Percentiles rank a stretch among this genome's conserved stretches.
These are phyloP conservation scores for Balamuthia mandrillaris DNA, from an alignment of 208 protist genomes.

Conservation along the genomic window DNA sequence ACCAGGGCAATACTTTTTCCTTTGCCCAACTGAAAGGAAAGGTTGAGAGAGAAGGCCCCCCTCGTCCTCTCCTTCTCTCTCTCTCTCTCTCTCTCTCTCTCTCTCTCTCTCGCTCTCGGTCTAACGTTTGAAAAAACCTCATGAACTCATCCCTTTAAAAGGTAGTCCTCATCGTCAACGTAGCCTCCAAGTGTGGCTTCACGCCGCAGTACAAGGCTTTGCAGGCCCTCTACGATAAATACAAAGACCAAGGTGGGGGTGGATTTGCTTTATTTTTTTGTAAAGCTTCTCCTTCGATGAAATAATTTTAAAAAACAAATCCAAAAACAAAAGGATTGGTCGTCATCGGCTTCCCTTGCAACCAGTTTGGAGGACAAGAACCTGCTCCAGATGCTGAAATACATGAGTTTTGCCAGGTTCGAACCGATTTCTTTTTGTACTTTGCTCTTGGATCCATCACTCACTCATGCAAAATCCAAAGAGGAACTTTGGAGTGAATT, in stretches of 20 bases:
- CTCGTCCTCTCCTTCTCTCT: too few relatives aligned
- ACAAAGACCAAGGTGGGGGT: constrained; percentile 2
- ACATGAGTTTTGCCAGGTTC: constrained; percentile 25
- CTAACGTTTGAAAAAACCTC: too few relatives aligned
- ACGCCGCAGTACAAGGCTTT: constrained; percentile 37
- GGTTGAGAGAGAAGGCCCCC: neutral
- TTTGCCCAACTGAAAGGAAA: constrained; percentile 23
- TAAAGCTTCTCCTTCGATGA: neutral
- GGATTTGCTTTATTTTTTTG: neutral
- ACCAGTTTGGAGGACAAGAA: constrained; percentile 41
- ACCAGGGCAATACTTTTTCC: constrained; percentile 5
- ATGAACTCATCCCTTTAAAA: neutral
- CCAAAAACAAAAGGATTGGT: neutral
- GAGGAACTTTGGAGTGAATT: constrained; percentile 23
- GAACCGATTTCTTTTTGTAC: neutral
- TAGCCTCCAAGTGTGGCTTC: constrained; percentile 43
- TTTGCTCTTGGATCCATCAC: neutral
- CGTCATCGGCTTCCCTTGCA: neutral
- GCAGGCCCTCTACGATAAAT: constrained; percentile 34
- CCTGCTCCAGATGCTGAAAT: constrained; percentile 29
- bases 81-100: too few relatives aligned
- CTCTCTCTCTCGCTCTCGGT: too few relatives aligned
- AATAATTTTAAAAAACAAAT: neutral
- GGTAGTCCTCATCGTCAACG: constrained; percentile 41
- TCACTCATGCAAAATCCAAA: neutral